Evolutionary conservation across 108 stramenopile species (phyloP), one percentile per base, ranked within the genome.

Genomic region (Stephanodiscus minutulus): DNA sequence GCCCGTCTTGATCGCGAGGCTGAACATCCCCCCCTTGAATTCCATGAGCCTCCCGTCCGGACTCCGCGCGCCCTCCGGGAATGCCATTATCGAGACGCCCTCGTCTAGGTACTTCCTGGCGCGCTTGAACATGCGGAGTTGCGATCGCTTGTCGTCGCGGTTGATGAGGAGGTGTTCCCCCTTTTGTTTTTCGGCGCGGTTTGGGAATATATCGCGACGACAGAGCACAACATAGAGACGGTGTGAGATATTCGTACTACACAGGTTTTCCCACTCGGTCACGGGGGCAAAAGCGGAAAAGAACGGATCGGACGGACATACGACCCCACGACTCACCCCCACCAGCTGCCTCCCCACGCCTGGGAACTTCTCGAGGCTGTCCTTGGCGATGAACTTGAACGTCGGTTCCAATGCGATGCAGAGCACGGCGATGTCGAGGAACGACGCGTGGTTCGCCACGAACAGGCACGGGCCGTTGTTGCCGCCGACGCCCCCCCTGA

Each of bases 371-470:
- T 36, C 48, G 49, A 93, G 64, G 29, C 85, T 85, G 70, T 83
- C 91, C 61, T 93, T 93, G 57, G 91, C 86, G 66, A 93, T 90
- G 53, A 93, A 93, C 72, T 93, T 93, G 66, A 93, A 93, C 12
- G 88, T 87, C 1, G 86, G 88, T 67, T 90, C 85, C 35, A 93
- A 50, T 0, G 85, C 86, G 5, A 85, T 86, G 58, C 91, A 93
- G 9, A 93, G 64, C 22, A 90, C 82, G 10, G 91, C 85, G 61
- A 93, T 93, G 55, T 93, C 91, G 62, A 93, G 64, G 86, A 88
- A 93, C 8, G 69, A 75, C 0, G 91, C 86, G 65, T 93, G 91
- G 64, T 93, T 93, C 20, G 91, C 91, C 13, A 93, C 91, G 72
- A 77, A 90, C 47, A 93, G 66, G 61, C 87, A 89, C n/a, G 87